Conservation (phyloP, 1,284 basidiomycete genomes). For the Ceraceosorus guamensis region DNA sequence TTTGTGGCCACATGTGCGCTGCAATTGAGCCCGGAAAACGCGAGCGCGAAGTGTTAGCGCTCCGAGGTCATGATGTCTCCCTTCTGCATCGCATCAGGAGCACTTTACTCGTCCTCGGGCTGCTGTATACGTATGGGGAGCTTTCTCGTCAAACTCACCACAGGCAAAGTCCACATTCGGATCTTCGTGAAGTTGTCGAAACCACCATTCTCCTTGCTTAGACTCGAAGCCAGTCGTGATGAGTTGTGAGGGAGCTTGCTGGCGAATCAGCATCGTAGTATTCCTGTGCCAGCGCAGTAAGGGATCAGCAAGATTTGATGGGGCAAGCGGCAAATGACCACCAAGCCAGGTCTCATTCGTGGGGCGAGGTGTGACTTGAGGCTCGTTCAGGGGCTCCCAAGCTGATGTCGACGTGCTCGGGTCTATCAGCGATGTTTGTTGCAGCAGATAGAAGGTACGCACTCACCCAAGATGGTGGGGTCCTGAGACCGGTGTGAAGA, state of each 20-base stretch:
- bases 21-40: neutral
- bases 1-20: constrained; percentile 8
- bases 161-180: constrained; percentile 23
- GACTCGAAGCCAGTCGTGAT: constrained; percentile 30
- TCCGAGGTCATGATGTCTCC: constrained; percentile 1
- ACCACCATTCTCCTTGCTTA: constrained; percentile 33
- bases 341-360: too few species aligned
- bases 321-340: too few species aligned
- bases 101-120: neutral
- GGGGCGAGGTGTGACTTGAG: constrained; percentile 19
- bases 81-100: neutral
- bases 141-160: constrained; percentile 1
- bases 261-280: constrained; percentile 22
- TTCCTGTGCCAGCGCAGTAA: constrained; percentile 19
- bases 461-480: constrained; percentile 22
- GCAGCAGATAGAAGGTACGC: neutral
- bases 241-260: constrained; percentile 22
- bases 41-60: neutral
- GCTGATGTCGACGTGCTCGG: constrained; percentile 9
- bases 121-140: neutral
- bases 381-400: constrained; percentile 34
- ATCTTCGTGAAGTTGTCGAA: constrained; percentile 17
- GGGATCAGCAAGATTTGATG: constrained; percentile 7
- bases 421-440: too few species aligned
- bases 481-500: constrained; percentile 27